Evolutionary conservation across 148 eudicot species (phyloP).

Genomic region (Mesembryanthemum crystallinum): DNA sequence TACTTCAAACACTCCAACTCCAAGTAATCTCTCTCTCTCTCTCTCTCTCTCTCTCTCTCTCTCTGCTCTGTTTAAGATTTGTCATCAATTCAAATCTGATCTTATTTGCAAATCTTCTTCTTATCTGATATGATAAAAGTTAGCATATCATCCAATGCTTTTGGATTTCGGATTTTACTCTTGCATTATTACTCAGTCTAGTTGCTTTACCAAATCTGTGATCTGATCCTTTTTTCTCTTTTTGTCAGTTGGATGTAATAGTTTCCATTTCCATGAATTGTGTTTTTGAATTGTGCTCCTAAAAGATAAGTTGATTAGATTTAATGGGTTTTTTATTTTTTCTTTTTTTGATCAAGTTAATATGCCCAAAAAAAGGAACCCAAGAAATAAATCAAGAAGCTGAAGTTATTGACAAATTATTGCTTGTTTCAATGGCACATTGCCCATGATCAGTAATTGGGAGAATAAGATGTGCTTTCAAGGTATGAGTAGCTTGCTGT

Average conservation of each 20-base stretch:
- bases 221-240: background rate
- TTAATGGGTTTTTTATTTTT: background rate
- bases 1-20: conserved; percentile 29
- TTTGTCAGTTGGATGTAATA: background rate
- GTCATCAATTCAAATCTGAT: background rate
- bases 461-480: no score
- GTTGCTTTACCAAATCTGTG: conserved; percentile 2
- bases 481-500: no score
- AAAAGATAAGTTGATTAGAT: background rate
- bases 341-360: no score
- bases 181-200: background rate
- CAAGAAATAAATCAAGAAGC: no score
- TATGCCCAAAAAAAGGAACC: no score
- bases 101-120: background rate
- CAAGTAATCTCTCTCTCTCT: conserved; percentile 37
- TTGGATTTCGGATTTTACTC: background rate
- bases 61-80: conserved; percentile 4
- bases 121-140: background rate
- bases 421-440: no score
- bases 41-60: background rate
- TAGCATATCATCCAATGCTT: background rate
- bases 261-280: background rate
- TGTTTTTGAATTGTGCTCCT: background rate
- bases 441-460: no score
- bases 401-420: no score